Base-by-base conservation (phyloP, 176 grass and related monocot species). In the Cenchrus americanus region DNA sequence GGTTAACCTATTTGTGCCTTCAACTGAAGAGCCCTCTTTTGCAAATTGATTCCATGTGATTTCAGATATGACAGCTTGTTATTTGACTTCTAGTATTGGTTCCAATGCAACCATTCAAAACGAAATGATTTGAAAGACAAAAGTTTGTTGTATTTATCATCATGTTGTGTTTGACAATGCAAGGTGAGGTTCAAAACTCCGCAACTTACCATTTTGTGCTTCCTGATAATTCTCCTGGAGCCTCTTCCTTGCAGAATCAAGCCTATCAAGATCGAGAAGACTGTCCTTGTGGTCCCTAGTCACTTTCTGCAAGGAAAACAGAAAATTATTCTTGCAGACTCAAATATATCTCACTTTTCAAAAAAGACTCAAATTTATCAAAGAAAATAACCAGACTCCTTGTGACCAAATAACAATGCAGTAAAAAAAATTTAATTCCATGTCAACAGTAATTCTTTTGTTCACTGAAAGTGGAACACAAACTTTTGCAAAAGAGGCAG, bases 151-250 rank as follows among this genome's bases (percentile, higher is more conserved):
- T 18, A 64, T 73, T 42, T 77, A 37, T 44, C 17, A 78, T 54
- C 8, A 52, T 57, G 49, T 47, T 32, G 8, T 57, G 42, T 30
- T 3, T 22, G 30, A 24, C 10, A 69, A 68, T 75, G 37, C 9
- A 48, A 5, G 1, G 0, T 9, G 8, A 75, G 23, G 61, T 19
- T 69, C 2, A 78, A 7, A 50, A 48, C 3, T 43, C 34, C 57
- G 21, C 12, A 21, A 1, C 1, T 66, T 81, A 94, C 94, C 94
- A 79, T 94, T 94, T 69, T 97, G 75, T 32, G 89, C 94, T 88
- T 97, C 91, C 80, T 90, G 87, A 52, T 97, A 97, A 70, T 97
- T 97, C 69, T 97, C 94, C 63, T 94, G 94, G 37, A 97, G 94
- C 63, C 91, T 86, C 84, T 84, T 97, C 54, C 89, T 88, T 10